Percentiles rank a stretch among this genome's conserved stretches.
Evolutionary conservation across 163 green algal species (phyloP).

Genomic region (Trebouxiophyceae sp.): DNA sequence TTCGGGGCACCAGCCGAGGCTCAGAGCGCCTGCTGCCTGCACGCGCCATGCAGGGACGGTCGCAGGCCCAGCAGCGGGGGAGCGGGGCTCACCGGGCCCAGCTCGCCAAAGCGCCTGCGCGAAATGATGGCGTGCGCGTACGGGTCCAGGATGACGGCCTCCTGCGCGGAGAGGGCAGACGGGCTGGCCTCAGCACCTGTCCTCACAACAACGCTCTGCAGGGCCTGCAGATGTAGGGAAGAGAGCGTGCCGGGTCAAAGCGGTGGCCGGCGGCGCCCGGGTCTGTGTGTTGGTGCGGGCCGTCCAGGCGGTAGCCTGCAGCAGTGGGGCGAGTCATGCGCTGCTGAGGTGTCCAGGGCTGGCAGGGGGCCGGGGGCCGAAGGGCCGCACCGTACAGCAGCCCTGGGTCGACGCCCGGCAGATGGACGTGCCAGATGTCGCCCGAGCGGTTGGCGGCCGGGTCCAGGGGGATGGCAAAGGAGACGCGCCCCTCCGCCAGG

Average conservation of each 20-base stretch:
- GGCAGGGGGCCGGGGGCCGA: no score
- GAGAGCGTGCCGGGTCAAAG: conserved; percentile 37
- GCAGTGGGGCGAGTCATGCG: neutral
- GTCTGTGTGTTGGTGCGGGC: neutral
- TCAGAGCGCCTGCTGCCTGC: neutral
- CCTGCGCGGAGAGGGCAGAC: conserved; percentile 9
- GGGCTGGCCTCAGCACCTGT: neutral
- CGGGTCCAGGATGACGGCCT: conserved; percentile 71
- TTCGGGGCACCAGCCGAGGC: neutral
- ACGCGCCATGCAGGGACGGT: neutral
- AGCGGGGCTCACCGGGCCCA: conserved; percentile 37
- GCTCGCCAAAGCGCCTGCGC: conserved; percentile 53
- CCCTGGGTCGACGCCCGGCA: conserved; percentile 45
- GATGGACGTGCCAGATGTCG: conserved; percentile 75
- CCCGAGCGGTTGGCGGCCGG: conserved; percentile 61
- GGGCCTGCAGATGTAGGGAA: no score
- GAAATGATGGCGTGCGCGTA: conserved; percentile 61
- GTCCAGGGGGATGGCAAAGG: conserved; percentile 54
- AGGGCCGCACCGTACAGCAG: conserved; percentile 68
- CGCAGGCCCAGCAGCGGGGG: neutral
- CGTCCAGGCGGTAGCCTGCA: neutral
- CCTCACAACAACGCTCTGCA: neutral
- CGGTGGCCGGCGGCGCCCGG: conserved; percentile 28
- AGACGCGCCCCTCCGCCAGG: conserved; percentile 40
- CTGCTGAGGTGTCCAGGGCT: neutral